phyloP scores from a whole-genome alignment of 352 stramenopile genomes.

The Globisporangium uncinulatum region DNA sequence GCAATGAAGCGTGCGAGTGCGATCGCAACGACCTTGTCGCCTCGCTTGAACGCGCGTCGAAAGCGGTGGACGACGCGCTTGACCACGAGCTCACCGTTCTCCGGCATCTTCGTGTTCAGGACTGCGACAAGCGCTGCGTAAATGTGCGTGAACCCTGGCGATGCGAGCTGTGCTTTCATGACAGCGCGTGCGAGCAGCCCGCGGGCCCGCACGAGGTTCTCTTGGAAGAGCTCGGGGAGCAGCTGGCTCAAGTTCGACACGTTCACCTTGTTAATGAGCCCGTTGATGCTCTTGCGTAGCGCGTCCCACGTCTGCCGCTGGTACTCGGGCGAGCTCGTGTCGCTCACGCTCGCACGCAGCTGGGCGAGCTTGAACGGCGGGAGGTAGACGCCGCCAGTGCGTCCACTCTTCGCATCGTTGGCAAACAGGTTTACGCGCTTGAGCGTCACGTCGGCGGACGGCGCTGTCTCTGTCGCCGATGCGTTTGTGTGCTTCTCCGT shows the following conservation, averaged over 20 bases:
- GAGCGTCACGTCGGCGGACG: slow-evolving; percentile 3
- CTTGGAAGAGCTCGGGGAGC: slow-evolving; percentile 94
- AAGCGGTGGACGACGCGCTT: slow-evolving; percentile 95
- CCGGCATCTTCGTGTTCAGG: slow-evolving; percentile 99
- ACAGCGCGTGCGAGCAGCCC: slow-evolving; percentile 93
- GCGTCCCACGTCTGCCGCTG: slow-evolving; percentile 95
- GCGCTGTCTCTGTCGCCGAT: slow-evolving; percentile 1
- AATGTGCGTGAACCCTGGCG: slow-evolving; percentile 94
- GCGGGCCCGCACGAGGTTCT: slow-evolving; percentile 96
- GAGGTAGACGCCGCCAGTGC: slow-evolving; percentile 90
- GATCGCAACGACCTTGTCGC: slow-evolving; percentile 95
- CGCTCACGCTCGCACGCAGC: slow-evolving; percentile 44
- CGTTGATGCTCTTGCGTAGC: slow-evolving; percentile 97
- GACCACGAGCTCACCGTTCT: slow-evolving; percentile 95
- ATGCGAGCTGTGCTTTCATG: slow-evolving; percentile 95
- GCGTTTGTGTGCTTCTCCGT: neutral
- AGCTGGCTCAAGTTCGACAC: slow-evolving; percentile 94
- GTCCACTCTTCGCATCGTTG: slow-evolving; percentile 38
- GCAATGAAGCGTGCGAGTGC: slow-evolving; percentile 96
- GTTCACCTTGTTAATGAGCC: slow-evolving; percentile 97
- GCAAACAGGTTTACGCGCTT: slow-evolving; percentile 29
- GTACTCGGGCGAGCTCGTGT: slow-evolving; percentile 64
- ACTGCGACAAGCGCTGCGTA: slow-evolving; percentile 97
- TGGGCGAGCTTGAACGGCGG: slow-evolving; percentile 90
- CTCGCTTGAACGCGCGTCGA: slow-evolving; percentile 93